A percentile compares a stretch with the other conserved stretches of the same genome.
These are phyloP conservation scores for Lineolata rhizophorae DNA, from an alignment of 495 filamentous ascomycete genomes.

Conservation along the genomic window DNA sequence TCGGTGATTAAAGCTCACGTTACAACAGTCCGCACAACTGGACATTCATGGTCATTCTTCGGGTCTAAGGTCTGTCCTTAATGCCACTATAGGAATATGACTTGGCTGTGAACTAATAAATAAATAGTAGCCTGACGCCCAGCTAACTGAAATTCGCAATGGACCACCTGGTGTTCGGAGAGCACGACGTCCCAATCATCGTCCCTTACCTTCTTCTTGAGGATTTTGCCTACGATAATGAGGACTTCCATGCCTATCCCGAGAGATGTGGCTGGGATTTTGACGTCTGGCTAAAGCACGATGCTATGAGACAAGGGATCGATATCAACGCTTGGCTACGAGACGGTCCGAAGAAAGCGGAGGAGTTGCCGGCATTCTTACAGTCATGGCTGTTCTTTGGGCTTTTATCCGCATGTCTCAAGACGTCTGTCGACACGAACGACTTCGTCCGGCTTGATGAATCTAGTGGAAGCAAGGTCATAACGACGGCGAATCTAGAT, in stretches of 20 bases:
- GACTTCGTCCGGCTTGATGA: constrained; percentile 3
- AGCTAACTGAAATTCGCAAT: no score
- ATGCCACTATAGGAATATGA: no score
- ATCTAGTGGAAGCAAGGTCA: background rate
- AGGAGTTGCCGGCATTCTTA: constrained; percentile 2
- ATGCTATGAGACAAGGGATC: background rate
- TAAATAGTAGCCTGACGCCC: no score
- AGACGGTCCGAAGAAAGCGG: background rate
- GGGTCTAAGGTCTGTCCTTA: no score
- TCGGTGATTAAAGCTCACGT: no score
- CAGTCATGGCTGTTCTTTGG: constrained; percentile 8
- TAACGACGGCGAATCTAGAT: constrained; percentile 1
- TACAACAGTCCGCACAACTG: no score
- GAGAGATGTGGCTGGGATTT: constrained; percentile 4
- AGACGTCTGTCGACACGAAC: background rate
- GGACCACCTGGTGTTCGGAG: background rate
- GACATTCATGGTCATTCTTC: no score
- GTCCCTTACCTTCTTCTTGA: constrained; percentile 1
- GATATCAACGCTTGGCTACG: background rate
- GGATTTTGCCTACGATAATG: constrained; percentile 1
- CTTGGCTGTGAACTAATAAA: no score
- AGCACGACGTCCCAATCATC: background rate
- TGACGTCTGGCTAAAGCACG: background rate
- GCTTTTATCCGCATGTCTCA: background rate
- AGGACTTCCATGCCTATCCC: constrained; percentile 2